Evolutionary conservation across 2,329 filamentous ascomycete species (phyloP).

Genomic region (Aureobasidium vineae): DNA sequence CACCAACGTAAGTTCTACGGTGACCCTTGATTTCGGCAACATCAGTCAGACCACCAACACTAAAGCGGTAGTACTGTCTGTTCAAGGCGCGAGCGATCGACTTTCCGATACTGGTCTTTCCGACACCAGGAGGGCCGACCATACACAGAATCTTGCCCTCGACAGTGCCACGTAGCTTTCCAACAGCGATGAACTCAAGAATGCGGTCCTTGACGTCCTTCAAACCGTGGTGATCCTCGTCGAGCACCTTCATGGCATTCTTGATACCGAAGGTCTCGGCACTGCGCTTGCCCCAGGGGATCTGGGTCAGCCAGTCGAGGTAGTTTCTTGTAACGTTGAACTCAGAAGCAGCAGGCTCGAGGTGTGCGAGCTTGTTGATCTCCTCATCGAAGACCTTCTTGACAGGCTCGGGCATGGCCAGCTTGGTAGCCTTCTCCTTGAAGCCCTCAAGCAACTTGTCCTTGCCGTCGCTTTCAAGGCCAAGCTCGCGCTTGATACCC

Average conservation of each 20-base stretch:
- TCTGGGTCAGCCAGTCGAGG: conserved; percentile 96
- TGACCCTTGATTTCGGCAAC: conserved; percentile 99
- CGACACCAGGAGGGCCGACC: conserved; percentile 93
- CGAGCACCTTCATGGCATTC: conserved; percentile 83
- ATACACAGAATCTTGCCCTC: conserved; percentile 99
- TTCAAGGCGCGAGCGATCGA: conserved; percentile 94
- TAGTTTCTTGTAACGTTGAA: conserved; percentile 99
- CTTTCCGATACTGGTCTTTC: conserved; percentile 98
- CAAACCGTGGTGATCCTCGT: conserved; percentile 94
- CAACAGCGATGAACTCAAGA: conserved; percentile 95
- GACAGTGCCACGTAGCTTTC: conserved; percentile 92
- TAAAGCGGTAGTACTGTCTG: conserved; percentile 97
- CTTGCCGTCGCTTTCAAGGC: conserved; percentile 96
- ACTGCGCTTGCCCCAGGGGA: conserved; percentile 94
- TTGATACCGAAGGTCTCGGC: conserved; percentile 95
- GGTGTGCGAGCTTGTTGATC: conserved; percentile 90
- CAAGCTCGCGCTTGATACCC: conserved; percentile 90
- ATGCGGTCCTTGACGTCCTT: conserved; percentile 99
- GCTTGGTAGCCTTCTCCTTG: conserved; percentile 87
- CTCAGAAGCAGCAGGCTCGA: conserved; percentile 93
- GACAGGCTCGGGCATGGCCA: conserved; percentile 95
- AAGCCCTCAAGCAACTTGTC: conserved; percentile 98
- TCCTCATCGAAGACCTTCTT: conserved; percentile 99
- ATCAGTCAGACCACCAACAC: conserved; percentile 92
- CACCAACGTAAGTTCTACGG: conserved; percentile 92